phyloP scores from a whole-genome alignment of 768 basidiomycete genomes.

The Rhodotorula toruloides region DNA sequence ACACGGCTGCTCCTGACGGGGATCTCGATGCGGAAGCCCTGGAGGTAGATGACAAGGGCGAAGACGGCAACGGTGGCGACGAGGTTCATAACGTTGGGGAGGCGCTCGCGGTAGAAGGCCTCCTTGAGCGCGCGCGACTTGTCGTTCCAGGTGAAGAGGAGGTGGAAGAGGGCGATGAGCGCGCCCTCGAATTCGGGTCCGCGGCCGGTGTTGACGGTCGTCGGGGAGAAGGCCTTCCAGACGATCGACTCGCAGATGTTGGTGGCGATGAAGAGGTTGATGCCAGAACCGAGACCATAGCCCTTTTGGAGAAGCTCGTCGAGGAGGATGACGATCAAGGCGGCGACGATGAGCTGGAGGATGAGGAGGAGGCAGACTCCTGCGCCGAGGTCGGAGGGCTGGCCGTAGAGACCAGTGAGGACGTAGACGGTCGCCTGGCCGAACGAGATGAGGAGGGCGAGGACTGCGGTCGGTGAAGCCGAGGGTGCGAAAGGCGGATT shows the following conservation, averaged over 20 bases:
- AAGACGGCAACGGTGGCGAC: slow-evolving; percentile 87
- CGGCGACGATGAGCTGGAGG: slow-evolving; percentile 87
- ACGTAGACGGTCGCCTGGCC: slow-evolving; percentile 97
- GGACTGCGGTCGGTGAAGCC: slow-evolving; percentile 56
- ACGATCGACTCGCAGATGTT: slow-evolving; percentile 99
- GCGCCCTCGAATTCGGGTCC: slow-evolving; percentile 98
- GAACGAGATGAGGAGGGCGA: slow-evolving; percentile 90
- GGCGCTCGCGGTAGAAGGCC: slow-evolving; percentile 94
- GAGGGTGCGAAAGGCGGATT: background rate
- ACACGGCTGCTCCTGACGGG: slow-evolving; percentile 94
- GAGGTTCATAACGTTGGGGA: slow-evolving; percentile 97
- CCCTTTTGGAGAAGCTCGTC: slow-evolving; percentile 99
- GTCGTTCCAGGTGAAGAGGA: slow-evolving; percentile 96
- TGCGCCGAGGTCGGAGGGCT: slow-evolving; percentile 84
- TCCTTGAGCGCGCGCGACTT: slow-evolving; percentile 93
- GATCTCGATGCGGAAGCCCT: slow-evolving; percentile 98
- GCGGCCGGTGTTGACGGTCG: slow-evolving; percentile 94
- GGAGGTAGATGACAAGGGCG: slow-evolving; percentile 92
- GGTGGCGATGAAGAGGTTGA: slow-evolving; percentile 98
- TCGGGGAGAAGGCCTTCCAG: slow-evolving; percentile 99
- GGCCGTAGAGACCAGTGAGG: slow-evolving; percentile 91
- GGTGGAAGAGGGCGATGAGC: slow-evolving; percentile 90
- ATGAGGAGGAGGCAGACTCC: slow-evolving; percentile 95
- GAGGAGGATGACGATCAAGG: slow-evolving; percentile 94
- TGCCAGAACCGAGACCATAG: slow-evolving; percentile 96